These are phyloP conservation scores for Suillus plorans DNA, from an alignment of 768 basidiomycete species.

Conservation along the genomic window DNA sequence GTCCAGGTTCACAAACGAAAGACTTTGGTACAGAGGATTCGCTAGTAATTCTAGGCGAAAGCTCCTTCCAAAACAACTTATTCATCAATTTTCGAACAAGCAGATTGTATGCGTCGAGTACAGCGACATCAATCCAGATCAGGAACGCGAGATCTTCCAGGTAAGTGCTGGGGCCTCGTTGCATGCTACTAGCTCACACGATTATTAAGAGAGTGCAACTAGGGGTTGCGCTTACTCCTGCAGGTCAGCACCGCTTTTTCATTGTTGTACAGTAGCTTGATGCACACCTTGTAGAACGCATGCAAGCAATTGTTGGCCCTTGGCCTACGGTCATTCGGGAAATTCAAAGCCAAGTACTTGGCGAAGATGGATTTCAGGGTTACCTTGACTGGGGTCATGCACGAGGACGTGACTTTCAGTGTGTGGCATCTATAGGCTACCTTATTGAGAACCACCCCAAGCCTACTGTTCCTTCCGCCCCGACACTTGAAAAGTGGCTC, in stretches of 20 bases:
- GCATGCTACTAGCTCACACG: neutral
- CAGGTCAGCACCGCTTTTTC: slow-evolving; percentile 33
- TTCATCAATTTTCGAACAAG: slow-evolving; percentile 40
- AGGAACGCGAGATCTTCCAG: slow-evolving; percentile 70
- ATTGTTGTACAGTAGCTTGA: slow-evolving; percentile 1
- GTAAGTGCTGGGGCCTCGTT: slow-evolving; percentile 25
- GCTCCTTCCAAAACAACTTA: slow-evolving; percentile 34
- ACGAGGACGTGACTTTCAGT: slow-evolving; percentile 48
- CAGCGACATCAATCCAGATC: slow-evolving; percentile 42
- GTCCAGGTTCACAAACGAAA: slow-evolving; percentile 33
- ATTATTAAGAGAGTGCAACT: slow-evolving; percentile 46
- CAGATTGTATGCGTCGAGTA: slow-evolving; percentile 58
- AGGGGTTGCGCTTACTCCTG: slow-evolving; percentile 49
- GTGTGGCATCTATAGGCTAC: slow-evolving; percentile 37
- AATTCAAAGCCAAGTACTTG: slow-evolving; percentile 36
- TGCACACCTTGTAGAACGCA: slow-evolving; percentile 37
- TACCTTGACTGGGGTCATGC: slow-evolving; percentile 43
- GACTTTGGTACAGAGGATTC: slow-evolving; percentile 36
- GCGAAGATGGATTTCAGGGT: slow-evolving; percentile 35
- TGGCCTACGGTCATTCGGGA: slow-evolving; percentile 43
- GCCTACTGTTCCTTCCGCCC: slow-evolving; percentile 22
- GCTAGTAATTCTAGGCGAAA: slow-evolving; percentile 22
- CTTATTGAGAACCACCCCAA: slow-evolving; percentile 33
- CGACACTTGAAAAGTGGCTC: slow-evolving; percentile 39
- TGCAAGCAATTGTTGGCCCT: slow-evolving; percentile 49